A percentile compares a stretch with the other conserved stretches of the same genome.
phyloP scores from a whole-genome alignment of 1,284 basidiomycete species.

The Inonotus obliquus region DNA sequence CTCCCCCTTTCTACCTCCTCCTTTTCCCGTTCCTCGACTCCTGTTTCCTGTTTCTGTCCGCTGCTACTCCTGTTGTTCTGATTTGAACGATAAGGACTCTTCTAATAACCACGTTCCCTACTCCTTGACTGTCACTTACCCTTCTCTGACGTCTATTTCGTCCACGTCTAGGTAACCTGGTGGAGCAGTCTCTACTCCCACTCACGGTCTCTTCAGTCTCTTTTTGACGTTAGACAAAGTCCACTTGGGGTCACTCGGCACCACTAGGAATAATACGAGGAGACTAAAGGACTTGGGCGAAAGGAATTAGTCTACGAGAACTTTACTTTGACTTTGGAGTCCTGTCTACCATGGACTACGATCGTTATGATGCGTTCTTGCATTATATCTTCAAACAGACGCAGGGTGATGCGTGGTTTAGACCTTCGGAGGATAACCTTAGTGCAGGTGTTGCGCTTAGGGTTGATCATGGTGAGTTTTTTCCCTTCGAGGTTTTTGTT shows the following conservation, averaged over 20 bases:
- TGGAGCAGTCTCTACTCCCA: background rate
- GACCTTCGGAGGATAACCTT: slow-evolving; percentile 42
- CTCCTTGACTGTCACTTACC: no score
- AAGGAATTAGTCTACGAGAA: no score
- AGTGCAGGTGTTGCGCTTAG: slow-evolving; percentile 62
- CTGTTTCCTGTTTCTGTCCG: background rate
- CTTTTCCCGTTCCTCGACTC: background rate
- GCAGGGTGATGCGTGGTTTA: slow-evolving; percentile 55
- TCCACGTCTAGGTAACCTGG: background rate
- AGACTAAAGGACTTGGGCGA: no score
- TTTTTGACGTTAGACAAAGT: no score
- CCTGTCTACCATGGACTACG: slow-evolving; percentile 35
- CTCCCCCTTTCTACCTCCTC: background rate
- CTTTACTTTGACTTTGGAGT: background rate
- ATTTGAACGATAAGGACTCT: no score
- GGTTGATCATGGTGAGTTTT: slow-evolving; percentile 38
- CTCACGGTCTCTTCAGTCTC: background rate
- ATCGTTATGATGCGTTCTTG: slow-evolving; percentile 46
- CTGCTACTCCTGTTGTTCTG: background rate
- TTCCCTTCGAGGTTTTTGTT: background rate
- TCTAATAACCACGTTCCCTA: no score
- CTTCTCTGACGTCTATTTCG: background rate
- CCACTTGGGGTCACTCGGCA: no score
- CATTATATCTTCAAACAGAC: slow-evolving; percentile 56
- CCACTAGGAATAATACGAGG: no score